Evolutionary conservation across 441 rosid genomes (phyloP).

Genomic region (Manihot esculenta): DNA sequence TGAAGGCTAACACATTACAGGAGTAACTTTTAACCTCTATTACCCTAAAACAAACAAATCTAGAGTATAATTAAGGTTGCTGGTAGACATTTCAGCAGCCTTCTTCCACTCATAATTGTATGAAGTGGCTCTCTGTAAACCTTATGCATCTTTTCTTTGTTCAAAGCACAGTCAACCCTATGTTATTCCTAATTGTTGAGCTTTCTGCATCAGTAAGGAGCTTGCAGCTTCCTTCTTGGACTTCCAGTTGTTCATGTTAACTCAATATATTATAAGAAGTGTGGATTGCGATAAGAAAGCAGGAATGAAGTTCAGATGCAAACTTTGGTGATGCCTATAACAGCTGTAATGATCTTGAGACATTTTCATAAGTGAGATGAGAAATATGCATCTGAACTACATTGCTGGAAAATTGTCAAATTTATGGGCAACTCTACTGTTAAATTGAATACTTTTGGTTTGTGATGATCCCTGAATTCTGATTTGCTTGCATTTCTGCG

Average conservation of each 20-base stretch:
- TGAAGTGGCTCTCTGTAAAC: too few species aligned
- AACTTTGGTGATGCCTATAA: not conserved
- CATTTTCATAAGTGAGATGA: not conserved
- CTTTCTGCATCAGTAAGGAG: constrained; percentile 15
- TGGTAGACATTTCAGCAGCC: too few species aligned
- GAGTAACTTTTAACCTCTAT: too few species aligned
- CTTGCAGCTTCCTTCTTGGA: not conserved
- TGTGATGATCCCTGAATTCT: not conserved
- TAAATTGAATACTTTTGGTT: not conserved
- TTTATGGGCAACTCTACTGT: not conserved
- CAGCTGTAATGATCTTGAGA: constrained; percentile 1
- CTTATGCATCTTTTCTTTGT: too few species aligned
- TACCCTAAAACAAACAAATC: too few species aligned
- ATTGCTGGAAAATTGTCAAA: not conserved
- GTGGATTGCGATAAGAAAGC: not conserved
- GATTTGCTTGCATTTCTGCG: not conserved
- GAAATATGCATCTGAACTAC: too few species aligned
- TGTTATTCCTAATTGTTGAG: too few species aligned
- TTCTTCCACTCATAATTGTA: too few species aligned
- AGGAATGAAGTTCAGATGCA: not conserved
- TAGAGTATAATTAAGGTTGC: too few species aligned
- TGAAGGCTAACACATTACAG: too few species aligned
- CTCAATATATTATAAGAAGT: not conserved
- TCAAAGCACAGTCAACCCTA: too few species aligned
- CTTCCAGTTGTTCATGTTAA: not conserved